These are phyloP conservation scores for Tricholomella constricta DNA, from an alignment of 768 basidiomycete genomes.

Conservation along the genomic window DNA sequence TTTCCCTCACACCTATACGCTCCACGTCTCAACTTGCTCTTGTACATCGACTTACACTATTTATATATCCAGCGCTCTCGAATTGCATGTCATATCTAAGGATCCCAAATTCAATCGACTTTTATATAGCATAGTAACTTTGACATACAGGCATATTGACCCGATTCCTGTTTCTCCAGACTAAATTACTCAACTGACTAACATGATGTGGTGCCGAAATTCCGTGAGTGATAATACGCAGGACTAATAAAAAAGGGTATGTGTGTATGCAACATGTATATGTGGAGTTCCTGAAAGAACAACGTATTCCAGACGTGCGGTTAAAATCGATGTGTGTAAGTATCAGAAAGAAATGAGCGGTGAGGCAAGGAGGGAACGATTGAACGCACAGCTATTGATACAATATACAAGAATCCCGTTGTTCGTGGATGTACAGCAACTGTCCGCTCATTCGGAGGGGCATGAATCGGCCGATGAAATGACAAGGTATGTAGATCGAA, in stretches of 20 bases:
- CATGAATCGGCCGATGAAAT: too few relatives aligned
- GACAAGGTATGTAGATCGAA: background rate
- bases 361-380: background rate
- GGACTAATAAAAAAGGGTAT: too few relatives aligned
- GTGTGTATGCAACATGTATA: too few relatives aligned
- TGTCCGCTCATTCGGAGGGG: background rate
- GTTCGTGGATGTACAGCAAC: background rate
- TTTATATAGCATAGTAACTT: background rate
- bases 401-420: background rate
- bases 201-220: too few relatives aligned
- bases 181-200: too few relatives aligned
- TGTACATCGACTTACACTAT: constrained; percentile 19
- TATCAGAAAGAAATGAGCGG: background rate
- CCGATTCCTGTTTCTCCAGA: too few relatives aligned
- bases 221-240: too few relatives aligned
- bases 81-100: constrained; percentile 19
- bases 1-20: background rate
- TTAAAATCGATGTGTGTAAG: too few relatives aligned
- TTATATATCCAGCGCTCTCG: constrained; percentile 16
- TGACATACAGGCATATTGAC: too few relatives aligned
- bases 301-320: too few relatives aligned
- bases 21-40: constrained; percentile 9
- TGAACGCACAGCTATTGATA: constrained; percentile 12
- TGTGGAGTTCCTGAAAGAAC: too few relatives aligned
- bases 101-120: constrained; percentile 1